Evolutionary conservation across 805 yeast species (phyloP).

Genomic region (Sugiyamaella marilandica): DNA sequence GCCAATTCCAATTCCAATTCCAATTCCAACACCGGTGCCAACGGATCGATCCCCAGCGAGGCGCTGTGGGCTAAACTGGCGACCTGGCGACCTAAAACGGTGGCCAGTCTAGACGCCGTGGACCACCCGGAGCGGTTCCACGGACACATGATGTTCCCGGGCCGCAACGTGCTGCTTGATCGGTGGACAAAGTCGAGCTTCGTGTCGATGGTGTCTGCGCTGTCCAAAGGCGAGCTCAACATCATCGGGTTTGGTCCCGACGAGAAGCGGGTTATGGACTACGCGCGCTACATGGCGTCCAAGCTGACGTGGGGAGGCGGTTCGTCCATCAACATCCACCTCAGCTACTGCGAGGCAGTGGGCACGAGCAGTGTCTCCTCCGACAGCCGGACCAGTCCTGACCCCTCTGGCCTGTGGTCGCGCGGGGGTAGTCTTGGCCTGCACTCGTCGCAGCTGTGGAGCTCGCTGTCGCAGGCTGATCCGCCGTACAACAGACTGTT

Average conservation of each 20-base stretch:
- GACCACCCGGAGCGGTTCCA: background rate
- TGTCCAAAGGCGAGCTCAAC: background rate
- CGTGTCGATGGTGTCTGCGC: background rate
- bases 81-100: background rate
- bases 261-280: conserved; percentile 7
- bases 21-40: too few relatives aligned
- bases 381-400: too few relatives aligned
- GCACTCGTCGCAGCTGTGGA: background rate
- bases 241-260: conserved; percentile 9
- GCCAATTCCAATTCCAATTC: too few relatives aligned
- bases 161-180: background rate
- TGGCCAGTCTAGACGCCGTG: background rate
- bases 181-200: background rate
- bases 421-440: too few relatives aligned
- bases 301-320: background rate
- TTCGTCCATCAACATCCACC: background rate
- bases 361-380: too few relatives aligned
- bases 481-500: background rate
- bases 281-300: conserved; percentile 3
- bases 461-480: background rate
- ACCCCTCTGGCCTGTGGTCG: too few relatives aligned
- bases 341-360: conserved; percentile 5
- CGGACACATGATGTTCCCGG: background rate
- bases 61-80: background rate
- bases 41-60: background rate